Percentiles rank a stretch among this genome's conserved stretches.
phyloP scores from a whole-genome alignment of 1,284 basidiomycete species.

The Neotropicomus parvogracilis region DNA sequence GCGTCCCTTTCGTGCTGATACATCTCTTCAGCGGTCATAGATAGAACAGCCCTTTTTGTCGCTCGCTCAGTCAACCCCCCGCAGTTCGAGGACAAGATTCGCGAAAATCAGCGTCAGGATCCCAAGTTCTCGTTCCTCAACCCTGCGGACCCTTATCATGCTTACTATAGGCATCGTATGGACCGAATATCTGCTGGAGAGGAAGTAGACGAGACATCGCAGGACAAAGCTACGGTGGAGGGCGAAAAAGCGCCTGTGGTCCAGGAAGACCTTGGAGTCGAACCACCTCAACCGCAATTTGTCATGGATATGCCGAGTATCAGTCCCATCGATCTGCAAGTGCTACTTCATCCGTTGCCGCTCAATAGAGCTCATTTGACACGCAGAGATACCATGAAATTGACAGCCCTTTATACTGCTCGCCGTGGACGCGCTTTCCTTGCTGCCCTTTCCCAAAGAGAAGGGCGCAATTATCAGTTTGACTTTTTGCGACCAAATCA shows the following conservation, averaged over 20 bases:
- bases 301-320: slow-evolving; percentile 88
- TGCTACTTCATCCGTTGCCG: slow-evolving; percentile 19
- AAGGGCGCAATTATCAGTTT: slow-evolving; percentile 96
- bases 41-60: slow-evolving; percentile 93
- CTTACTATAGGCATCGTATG: slow-evolving; percentile 90
- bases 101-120: slow-evolving; percentile 90
- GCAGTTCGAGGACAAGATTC: slow-evolving; percentile 92
- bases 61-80: slow-evolving; percentile 86
- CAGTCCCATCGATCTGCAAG: slow-evolving; percentile 86
- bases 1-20: slow-evolving; percentile 9
- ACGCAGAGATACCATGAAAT: slow-evolving; percentile 80
- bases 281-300: slow-evolving; percentile 84
- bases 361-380: slow-evolving; percentile 16
- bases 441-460: slow-evolving; percentile 78
- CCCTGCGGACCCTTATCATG: slow-evolving; percentile 92
- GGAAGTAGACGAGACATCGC: slow-evolving; percentile 55
- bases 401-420: slow-evolving; percentile 95
- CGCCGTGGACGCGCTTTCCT: slow-evolving; percentile 88
- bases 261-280: slow-evolving; percentile 60
- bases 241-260: slow-evolving; percentile 34
- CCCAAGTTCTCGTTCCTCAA: slow-evolving; percentile 97
- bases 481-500: slow-evolving; percentile 96
- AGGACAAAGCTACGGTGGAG: slow-evolving; percentile 45
- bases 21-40: slow-evolving; percentile 75
- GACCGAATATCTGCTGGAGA: slow-evolving; percentile 76